Evolutionary conservation across 1,139 yeast species (phyloP).

Genomic region (Wickerhamomyces sp.): DNA sequence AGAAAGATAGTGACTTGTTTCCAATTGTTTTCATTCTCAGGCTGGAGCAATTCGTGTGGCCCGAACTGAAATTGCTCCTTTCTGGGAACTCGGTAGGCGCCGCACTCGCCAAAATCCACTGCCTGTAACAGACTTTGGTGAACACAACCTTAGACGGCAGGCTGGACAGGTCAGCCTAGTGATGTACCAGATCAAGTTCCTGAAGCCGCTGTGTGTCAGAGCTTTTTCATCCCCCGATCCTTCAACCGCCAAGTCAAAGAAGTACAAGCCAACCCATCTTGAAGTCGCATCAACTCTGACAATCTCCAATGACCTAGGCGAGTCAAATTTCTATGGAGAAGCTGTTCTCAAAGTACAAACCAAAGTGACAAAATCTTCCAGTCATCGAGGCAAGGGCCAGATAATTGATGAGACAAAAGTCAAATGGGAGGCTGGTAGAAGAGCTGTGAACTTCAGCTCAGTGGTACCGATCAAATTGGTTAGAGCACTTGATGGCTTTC

Average conservation of each 20-base stretch:
- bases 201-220: slow-evolving; percentile 18
- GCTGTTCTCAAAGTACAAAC: slow-evolving; percentile 7
- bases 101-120: too few species aligned
- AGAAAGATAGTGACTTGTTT: not conserved
- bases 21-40: not conserved
- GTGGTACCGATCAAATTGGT: slow-evolving; percentile 3
- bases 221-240: slow-evolving; percentile 1
- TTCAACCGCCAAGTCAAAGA: not conserved
- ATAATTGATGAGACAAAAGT: not conserved
- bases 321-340: slow-evolving; percentile 22
- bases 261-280: slow-evolving; percentile 9
- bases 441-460: slow-evolving; percentile 13
- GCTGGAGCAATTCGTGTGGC: slow-evolving; percentile 1
- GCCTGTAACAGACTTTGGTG: too few species aligned
- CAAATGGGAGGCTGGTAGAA: slow-evolving; percentile 18
- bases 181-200: slow-evolving; percentile 25
- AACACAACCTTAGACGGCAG: too few species aligned
- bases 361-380: not conserved
- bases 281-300: slow-evolving; percentile 20
- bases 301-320: slow-evolving; percentile 25
- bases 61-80: slow-evolving; percentile 4
- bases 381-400: not conserved
- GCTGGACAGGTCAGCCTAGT: too few species aligned
- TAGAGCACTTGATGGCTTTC: slow-evolving; percentile 4
- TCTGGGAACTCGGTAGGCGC: too few species aligned